Evolutionary conservation across 2,329 filamentous ascomycete species (phyloP).

Genomic region (Sarocladium oryzae): DNA sequence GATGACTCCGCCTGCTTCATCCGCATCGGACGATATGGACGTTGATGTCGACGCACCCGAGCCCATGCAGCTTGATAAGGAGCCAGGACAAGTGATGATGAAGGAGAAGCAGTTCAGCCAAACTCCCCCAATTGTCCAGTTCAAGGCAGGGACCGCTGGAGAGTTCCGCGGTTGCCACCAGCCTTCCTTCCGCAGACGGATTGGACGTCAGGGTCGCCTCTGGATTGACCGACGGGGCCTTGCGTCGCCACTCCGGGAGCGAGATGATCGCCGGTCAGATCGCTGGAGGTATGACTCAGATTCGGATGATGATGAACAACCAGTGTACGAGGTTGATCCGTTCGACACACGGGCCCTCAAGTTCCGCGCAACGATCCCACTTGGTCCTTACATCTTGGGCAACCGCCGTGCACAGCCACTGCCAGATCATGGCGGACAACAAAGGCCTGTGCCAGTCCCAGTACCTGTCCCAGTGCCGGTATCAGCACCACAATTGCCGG

Average conservation of each 20-base stretch:
- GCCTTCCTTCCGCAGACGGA: conserved; percentile 73
- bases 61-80: conserved; percentile 33
- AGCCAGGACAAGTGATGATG: conserved; percentile 11
- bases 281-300: conserved; percentile 85
- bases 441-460: background rate
- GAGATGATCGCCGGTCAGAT: conserved; percentile 42
- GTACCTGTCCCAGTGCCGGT: background rate
- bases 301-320: conserved; percentile 74
- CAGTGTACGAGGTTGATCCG: conserved; percentile 70
- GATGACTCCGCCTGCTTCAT: conserved; percentile 57
- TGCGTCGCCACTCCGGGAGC: conserved; percentile 36
- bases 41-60: conserved; percentile 42
- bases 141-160: conserved; percentile 35
- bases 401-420: conserved; percentile 16
- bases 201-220: conserved; percentile 76
- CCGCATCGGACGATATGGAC: conserved; percentile 50
- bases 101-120: conserved; percentile 7
- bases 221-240: conserved; percentile 82
- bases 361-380: conserved; percentile 53
- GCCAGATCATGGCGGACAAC: conserved; percentile 6
- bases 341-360: conserved; percentile 53
- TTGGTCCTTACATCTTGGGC: conserved; percentile 36
- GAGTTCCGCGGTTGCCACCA: conserved; percentile 34
- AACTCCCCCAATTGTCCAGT: conserved; percentile 35
- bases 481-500: conserved; percentile 4